These are phyloP conservation scores for Paecilomyces sp. DNA, from an alignment of 2,329 filamentous ascomycete genomes.

Conservation along the genomic window DNA sequence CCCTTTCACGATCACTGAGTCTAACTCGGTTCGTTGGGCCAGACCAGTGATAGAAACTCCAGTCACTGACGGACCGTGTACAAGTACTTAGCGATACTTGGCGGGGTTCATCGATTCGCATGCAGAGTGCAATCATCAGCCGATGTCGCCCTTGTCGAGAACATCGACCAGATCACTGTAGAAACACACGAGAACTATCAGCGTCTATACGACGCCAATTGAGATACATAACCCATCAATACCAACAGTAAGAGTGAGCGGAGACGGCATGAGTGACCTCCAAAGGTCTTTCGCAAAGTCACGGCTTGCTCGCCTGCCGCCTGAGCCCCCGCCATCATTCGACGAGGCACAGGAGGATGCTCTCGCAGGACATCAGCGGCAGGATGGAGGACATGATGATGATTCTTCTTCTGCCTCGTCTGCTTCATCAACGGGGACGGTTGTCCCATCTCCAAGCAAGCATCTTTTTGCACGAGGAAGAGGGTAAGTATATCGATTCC, in stretches of 20 bases:
- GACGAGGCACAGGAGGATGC: constrained; percentile 32
- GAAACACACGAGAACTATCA: not conserved
- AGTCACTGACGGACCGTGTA: not conserved
- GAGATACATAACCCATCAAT: not conserved
- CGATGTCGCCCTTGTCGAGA: not conserved
- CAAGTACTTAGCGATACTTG: not conserved
- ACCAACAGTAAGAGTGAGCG: not conserved
- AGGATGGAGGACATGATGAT: constrained; percentile 41
- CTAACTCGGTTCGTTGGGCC: not conserved
- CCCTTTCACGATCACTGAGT: no score
- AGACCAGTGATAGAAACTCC: not conserved
- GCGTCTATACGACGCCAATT: not conserved
- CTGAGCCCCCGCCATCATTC: constrained; percentile 43
- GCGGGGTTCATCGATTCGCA: not conserved
- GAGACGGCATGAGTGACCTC: constrained; percentile 63
- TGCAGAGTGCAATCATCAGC: not conserved
- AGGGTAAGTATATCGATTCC: constrained; percentile 44
- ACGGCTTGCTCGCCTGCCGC: constrained; percentile 58
- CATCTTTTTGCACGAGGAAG: constrained; percentile 66
- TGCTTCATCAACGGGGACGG: constrained; percentile 87
- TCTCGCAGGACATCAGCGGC: constrained; percentile 28
- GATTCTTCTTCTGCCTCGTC: constrained; percentile 71
- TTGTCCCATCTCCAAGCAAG: constrained; percentile 69
- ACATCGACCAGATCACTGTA: not conserved
- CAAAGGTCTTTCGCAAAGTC: constrained; percentile 72